phyloP scores from a whole-genome alignment of 1,139 yeast genomes.

The Saccharomycopsis crataegensis region DNA sequence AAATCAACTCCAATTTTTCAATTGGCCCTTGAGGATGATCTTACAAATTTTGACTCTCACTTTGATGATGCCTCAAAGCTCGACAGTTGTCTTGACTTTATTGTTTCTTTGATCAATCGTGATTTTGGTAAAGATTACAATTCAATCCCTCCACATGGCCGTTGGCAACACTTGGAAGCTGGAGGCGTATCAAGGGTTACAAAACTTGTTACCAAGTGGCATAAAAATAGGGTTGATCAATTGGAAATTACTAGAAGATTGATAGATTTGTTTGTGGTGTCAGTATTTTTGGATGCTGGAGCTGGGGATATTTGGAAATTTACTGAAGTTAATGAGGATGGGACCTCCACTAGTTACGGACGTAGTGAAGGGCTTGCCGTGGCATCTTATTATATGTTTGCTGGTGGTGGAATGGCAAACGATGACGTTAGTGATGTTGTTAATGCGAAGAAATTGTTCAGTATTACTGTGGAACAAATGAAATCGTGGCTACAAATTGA shows the following conservation, averaged over 20 bases:
- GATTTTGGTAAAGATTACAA: constrained; percentile 34
- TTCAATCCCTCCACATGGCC: constrained; percentile 52
- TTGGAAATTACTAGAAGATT: constrained; percentile 41
- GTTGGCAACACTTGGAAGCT: constrained; percentile 55
- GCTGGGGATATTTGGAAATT: constrained; percentile 52
- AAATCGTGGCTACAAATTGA: constrained; percentile 37
- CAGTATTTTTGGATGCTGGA: constrained; percentile 56
- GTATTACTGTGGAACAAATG: constrained; percentile 28
- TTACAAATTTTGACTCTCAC: constrained; percentile 34
- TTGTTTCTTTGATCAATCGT: constrained; percentile 34
- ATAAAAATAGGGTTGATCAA: constrained; percentile 27
- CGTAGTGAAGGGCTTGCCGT: constrained; percentile 58
- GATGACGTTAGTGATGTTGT: constrained; percentile 32
- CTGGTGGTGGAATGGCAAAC: constrained; percentile 38
- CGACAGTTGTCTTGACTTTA: constrained; percentile 35
- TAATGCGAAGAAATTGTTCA: constrained; percentile 33
- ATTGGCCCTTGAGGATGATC: constrained; percentile 30
- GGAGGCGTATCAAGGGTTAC: constrained; percentile 37
- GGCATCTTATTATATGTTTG: constrained; percentile 47
- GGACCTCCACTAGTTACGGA: constrained; percentile 23
- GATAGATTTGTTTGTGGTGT: constrained; percentile 47
- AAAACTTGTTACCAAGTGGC: constrained; percentile 33
- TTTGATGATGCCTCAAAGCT: constrained; percentile 34
- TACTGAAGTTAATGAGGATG: constrained; percentile 28
- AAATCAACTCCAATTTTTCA: constrained; percentile 37